Conservation (phyloP, 257 asterid genomes). For the Solanum verrucosum region DNA sequence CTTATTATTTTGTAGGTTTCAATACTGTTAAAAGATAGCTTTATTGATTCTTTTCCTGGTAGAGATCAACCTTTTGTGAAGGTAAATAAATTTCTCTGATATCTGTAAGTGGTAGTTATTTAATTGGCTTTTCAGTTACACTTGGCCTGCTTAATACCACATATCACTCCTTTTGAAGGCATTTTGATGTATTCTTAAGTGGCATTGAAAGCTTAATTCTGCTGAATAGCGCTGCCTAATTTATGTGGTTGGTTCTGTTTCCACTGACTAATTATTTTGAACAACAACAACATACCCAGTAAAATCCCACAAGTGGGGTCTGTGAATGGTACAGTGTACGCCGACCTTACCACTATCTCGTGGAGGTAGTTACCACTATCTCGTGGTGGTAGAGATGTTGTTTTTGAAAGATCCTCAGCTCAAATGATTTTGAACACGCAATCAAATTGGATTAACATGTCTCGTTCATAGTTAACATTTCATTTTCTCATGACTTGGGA, state of each 20-base stretch:
- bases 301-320: neutral
- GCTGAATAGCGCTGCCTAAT: neutral
- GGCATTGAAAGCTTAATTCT: neutral
- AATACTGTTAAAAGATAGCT: slow-evolving; percentile 77
- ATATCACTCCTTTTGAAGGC: neutral
- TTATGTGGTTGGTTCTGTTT: neutral
- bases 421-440: neutral
- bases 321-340: neutral
- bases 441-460: neutral
- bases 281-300: no score
- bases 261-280: neutral
- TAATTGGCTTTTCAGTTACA: neutral
- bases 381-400: neutral
- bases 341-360: neutral
- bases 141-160: neutral
- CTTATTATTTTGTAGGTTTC: slow-evolving; percentile 54
- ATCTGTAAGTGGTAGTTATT: neutral
- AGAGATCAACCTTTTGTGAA: slow-evolving; percentile 61
- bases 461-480: neutral
- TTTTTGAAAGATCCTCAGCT: neutral
- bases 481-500: neutral
- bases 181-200: neutral
- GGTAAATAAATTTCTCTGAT: slow-evolving; percentile 30
- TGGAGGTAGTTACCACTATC: no score
- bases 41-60: slow-evolving; percentile 58